phyloP scores from a whole-genome alignment of 148 eudicot species.

The Diospyros kaki region DNA sequence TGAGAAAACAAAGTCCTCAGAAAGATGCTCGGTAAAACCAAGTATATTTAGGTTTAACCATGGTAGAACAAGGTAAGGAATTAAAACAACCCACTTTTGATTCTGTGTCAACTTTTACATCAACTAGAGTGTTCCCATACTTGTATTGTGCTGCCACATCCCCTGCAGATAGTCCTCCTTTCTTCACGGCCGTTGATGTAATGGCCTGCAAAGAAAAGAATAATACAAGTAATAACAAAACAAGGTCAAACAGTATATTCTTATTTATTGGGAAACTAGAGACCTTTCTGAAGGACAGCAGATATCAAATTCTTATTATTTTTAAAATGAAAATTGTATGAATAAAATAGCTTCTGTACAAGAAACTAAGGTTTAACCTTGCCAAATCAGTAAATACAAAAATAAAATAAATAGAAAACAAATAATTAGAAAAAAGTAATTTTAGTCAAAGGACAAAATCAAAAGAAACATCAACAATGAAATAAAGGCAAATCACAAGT shows the following conservation, averaged over 20 bases:
- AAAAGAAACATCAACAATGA: no score
- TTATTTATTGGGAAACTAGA: background rate
- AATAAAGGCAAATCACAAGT: no score
- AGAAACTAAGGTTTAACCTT: no score
- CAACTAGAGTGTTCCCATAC: constrained; percentile 57
- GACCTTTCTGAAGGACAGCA: no score
- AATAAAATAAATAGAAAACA: no score
- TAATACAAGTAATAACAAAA: constrained; percentile 3
- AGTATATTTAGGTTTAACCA: background rate
- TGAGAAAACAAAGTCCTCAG: constrained; percentile 26
- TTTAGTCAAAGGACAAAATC: no score
- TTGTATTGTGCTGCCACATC: constrained; percentile 78
- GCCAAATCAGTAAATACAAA: no score
- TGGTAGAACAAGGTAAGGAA: background rate
- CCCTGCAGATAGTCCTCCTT: constrained; percentile 87
- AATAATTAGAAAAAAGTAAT: no score
- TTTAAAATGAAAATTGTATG: no score
- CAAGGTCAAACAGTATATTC: background rate
- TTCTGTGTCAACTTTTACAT: constrained; percentile 80
- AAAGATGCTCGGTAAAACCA: constrained; percentile 2
- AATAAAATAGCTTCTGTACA: no score
- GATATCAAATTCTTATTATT: no score
- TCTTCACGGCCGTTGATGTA: constrained; percentile 81
- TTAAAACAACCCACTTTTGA: constrained; percentile 57
- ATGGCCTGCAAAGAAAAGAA: constrained; percentile 22